phyloP scores from a whole-genome alignment of 202 grass and related monocot species.

The Schoenoplectus tabernaemontani region DNA sequence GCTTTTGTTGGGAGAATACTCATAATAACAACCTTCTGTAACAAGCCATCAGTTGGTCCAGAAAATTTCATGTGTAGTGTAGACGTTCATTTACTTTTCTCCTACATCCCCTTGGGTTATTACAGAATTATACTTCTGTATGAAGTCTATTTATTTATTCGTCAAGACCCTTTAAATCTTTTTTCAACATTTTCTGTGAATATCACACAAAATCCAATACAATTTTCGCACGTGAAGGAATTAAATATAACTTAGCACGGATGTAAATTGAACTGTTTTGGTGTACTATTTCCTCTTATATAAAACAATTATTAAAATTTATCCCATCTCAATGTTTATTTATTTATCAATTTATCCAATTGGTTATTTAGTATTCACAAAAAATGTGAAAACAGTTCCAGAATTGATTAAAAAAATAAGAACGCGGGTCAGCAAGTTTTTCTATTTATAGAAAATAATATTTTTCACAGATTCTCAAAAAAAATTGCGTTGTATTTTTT shows the following conservation, averaged over 20 bases:
- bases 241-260: neutral
- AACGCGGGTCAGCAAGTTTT: too few relatives aligned
- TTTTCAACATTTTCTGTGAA: neutral
- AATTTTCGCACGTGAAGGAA: neutral
- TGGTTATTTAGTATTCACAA: neutral
- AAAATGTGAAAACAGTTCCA: neutral
- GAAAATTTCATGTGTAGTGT: neutral
- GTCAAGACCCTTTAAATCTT: neutral
- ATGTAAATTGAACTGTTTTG: neutral
- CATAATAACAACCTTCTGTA: neutral
- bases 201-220: neutral
- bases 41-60: neutral
- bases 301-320: neutral
- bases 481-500: too few relatives aligned
- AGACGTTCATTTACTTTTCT: neutral
- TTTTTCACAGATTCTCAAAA: too few relatives aligned
- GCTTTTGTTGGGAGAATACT: neutral
- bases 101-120: neutral
- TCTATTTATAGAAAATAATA: too few relatives aligned
- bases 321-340: neutral
- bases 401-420: neutral
- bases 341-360: neutral
- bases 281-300: neutral
- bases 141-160: too few relatives aligned
- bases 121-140: neutral